Conservation (phyloP, 768 basidiomycete genomes). For the Chalciporus pseudorubinellus region DNA sequence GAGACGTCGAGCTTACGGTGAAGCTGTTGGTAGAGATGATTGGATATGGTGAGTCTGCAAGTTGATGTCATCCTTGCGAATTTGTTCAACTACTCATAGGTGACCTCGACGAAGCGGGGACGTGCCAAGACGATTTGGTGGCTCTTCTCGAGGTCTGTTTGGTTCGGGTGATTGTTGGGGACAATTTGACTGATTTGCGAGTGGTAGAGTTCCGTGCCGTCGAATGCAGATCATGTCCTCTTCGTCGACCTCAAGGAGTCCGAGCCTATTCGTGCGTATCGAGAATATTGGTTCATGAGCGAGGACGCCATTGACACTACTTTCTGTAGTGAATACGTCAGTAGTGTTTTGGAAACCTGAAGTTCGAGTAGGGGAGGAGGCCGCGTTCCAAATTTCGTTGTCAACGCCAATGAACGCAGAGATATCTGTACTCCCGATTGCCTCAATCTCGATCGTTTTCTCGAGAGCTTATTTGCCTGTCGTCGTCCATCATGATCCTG, state of each 20-base stretch:
- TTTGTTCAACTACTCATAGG: constrained; percentile 13
- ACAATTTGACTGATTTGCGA: not conserved
- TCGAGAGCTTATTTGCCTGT: constrained; percentile 48
- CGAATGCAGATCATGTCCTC: constrained; percentile 52
- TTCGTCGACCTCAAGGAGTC: constrained; percentile 63
- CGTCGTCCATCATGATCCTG: constrained; percentile 44
- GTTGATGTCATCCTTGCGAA: not conserved
- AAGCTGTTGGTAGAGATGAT: constrained; percentile 82
- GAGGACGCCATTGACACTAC: constrained; percentile 6
- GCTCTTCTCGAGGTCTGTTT: constrained; percentile 67
- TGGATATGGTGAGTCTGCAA: constrained; percentile 56
- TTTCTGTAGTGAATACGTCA: constrained; percentile 54
- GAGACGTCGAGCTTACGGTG: constrained; percentile 73
- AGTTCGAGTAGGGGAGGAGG: constrained; percentile 56
- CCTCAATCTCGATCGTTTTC: constrained; percentile 59
- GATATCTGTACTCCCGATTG: constrained; percentile 60
- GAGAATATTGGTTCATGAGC: not conserved
- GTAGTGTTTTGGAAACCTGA: constrained; percentile 71
- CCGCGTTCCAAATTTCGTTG: constrained; percentile 75
- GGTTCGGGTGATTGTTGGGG: constrained; percentile 3
- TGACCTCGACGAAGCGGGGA: constrained; percentile 46
- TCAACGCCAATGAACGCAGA: constrained; percentile 47
- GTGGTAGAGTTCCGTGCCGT: constrained; percentile 67
- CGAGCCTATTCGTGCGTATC: constrained; percentile 57
- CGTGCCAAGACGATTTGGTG: constrained; percentile 68